Base-by-base conservation (phyloP, 352 stramenopile genomes). In the Pythium periplocum region DNA sequence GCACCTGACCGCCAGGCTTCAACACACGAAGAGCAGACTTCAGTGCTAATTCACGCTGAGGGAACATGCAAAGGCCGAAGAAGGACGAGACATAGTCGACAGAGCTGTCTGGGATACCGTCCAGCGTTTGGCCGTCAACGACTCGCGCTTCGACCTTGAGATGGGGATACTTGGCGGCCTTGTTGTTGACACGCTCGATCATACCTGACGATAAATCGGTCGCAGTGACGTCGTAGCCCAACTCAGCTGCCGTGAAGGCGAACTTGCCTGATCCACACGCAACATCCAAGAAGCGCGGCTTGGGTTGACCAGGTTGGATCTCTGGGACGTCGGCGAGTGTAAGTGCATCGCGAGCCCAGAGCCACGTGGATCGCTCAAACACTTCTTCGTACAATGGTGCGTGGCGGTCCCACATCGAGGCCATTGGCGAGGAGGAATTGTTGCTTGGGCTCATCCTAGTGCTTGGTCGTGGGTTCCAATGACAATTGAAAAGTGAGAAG, bases 21-120 rank as follows among this genome's bases (percentile, higher is more conserved):
- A 61, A 46, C 54, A 61, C 54, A 32, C 54, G 54, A 11, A 53
- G 40, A 40, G 54, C 54, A 5, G 54, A 40, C 32, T 37, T 38
- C 54, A 45, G 54, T 40, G 54, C 54, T 32, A 46, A 45, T 11
- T 51, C 33, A 36, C 54, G 54, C n/a, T 55, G 31, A 40, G 54
- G 54, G 30, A 61, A 61, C 26, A 61, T 8, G 30, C 49, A 55
- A n/a, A 61, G 31, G 40, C 54, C 46, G 31, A 61, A 61, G 34
- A 51, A 50, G 47, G 54, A 55, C 45, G 40, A 48, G 30, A 61
- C 54, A 6, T 55, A 45, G 42, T 61, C 54, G 11, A 61, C 53
- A 3, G 54, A 55, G 4, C 0, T 17, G 39, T 61, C 54, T 4
- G 39, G 10, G 6, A 61, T 1, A 1, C 46, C 54, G 9, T 50